Base-by-base conservation (phyloP, 495 filamentous ascomycete species). In the Penicillium ochrochloron region DNA sequence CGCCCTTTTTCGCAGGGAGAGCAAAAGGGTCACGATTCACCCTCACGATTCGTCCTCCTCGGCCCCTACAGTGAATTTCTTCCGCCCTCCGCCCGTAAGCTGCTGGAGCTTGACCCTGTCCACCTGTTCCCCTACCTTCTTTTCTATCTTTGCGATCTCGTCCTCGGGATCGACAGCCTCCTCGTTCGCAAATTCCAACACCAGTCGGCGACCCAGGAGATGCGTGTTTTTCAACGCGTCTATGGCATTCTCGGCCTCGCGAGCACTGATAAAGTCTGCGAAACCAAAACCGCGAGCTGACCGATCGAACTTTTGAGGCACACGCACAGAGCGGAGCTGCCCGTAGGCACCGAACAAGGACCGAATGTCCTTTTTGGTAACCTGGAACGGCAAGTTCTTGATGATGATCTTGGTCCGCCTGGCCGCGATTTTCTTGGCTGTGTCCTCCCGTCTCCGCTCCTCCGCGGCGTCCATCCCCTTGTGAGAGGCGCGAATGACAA, bases 341-440 rank as follows among this genome's bases (percentile, higher is more conserved):
- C 96, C 95, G 73, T 97, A 99, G 19, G 90, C 83, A 51, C 90
- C 87, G 74, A 99, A 92, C 11, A 99, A 82, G 17, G 88, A 81
- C 44, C 90, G 86, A 34, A 99, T 82, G 68, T 99, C 96, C 73
- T 95, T 93, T 83, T 96, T 97, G 46, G 87, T 90, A 11, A 90
- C 89, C 78, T 98, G 91, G 80, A 99, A 99, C 10, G 95, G 95
- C 72, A 99, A 78, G 81, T 99, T 99, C 83, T 98, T 98, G 82
- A 99, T 92, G 75, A 98, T 90, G 69, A 99, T 88, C 82, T 98
- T 97, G 35, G 93, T 97, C 57, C 86, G 84, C 68, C 86, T 86
- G 27, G 84, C 85, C 4, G 88, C 86, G 17, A 85, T 73, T 74
- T 91, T 93, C 82, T 92, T 95, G 60, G 88, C 88, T 21, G 84